Conservation (phyloP, 2,329 filamentous ascomycete genomes). For the Sclerotinia minor region DNA sequence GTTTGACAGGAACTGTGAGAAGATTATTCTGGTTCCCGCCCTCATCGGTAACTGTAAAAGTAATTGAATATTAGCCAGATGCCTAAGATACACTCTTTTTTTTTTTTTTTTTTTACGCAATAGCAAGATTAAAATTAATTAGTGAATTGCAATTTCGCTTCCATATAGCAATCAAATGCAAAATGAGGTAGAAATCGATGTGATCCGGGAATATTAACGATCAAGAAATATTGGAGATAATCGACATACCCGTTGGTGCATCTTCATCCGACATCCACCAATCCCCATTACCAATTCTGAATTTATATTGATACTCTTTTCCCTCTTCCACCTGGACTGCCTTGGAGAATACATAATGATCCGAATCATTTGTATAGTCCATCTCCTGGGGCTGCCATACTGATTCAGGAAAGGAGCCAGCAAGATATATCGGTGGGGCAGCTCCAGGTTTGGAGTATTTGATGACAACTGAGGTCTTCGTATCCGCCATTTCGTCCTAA, state of each 20-base stretch:
- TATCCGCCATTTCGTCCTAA: slow-evolving; percentile 21
- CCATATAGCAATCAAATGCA: not conserved
- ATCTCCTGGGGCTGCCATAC: slow-evolving; percentile 69
- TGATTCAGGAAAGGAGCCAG: slow-evolving; percentile 66
- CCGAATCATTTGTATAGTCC: slow-evolving; percentile 50
- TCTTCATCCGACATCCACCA: slow-evolving; percentile 71
- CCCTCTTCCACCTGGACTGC: slow-evolving; percentile 55
- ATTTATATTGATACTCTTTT: slow-evolving; percentile 72
- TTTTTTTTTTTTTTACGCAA: too few species aligned
- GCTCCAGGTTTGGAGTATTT: slow-evolving; percentile 61
- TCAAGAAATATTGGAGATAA: not conserved
- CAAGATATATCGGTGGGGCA: slow-evolving; percentile 67
- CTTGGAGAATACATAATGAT: slow-evolving; percentile 59
- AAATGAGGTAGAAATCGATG: not conserved
- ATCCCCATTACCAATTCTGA: slow-evolving; percentile 64
- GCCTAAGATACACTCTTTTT: not conserved
- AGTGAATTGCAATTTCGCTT: not conserved
- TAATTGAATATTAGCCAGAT: slow-evolving; percentile 20
- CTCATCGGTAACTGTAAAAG: slow-evolving; percentile 49
- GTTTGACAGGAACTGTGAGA: slow-evolving; percentile 42
- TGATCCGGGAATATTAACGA: not conserved
- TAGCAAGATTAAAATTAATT: not conserved
- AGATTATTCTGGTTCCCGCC: slow-evolving; percentile 56
- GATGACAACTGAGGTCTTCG: slow-evolving; percentile 44
- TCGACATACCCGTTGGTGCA: slow-evolving; percentile 55